These are phyloP conservation scores for Phytopythium mirpurense DNA, from an alignment of 352 stramenopile genomes.

Conservation along the genomic window DNA sequence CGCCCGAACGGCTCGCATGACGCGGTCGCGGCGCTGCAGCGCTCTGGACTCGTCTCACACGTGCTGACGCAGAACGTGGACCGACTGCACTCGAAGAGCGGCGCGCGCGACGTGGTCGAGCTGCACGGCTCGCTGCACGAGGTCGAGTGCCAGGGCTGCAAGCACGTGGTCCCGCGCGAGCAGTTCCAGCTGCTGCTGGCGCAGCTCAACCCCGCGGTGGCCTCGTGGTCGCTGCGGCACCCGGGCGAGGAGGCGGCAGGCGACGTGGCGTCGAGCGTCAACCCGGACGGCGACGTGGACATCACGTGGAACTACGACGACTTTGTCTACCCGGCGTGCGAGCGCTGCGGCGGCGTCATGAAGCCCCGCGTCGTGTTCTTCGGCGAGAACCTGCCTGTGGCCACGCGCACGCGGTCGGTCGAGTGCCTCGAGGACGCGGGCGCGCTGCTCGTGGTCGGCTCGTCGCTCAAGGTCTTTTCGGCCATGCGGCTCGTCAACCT, in stretches of 20 bases:
- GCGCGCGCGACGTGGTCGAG: slow-evolving; percentile 87
- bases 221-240: slow-evolving; percentile 28
- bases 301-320: slow-evolving; percentile 80
- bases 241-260: slow-evolving; percentile 25
- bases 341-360: slow-evolving; percentile 70
- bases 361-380: slow-evolving; percentile 96
- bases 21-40: slow-evolving; percentile 82
- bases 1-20: slow-evolving; percentile 88
- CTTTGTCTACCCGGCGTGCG: slow-evolving; percentile 76
- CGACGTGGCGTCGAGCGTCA: slow-evolving; percentile 77
- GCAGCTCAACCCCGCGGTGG: slow-evolving; percentile 70
- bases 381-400: slow-evolving; percentile 90
- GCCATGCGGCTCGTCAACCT: slow-evolving; percentile 90
- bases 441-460: slow-evolving; percentile 91
- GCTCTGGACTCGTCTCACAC: slow-evolving; percentile 27
- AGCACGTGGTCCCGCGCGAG: slow-evolving; percentile 55
- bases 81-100: slow-evolving; percentile 89
- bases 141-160: slow-evolving; percentile 80
- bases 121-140: slow-evolving; percentile 92
- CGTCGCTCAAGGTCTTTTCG: slow-evolving; percentile 93
- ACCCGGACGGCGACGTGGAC: slow-evolving; percentile 93
- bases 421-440: slow-evolving; percentile 77
- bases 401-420: slow-evolving; percentile 63
- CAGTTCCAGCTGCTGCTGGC: slow-evolving; percentile 86
- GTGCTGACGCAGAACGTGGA: slow-evolving; percentile 99